These are phyloP conservation scores for Xylaria sp. DNA, from an alignment of 2,329 filamentous ascomycete genomes.

Conservation along the genomic window DNA sequence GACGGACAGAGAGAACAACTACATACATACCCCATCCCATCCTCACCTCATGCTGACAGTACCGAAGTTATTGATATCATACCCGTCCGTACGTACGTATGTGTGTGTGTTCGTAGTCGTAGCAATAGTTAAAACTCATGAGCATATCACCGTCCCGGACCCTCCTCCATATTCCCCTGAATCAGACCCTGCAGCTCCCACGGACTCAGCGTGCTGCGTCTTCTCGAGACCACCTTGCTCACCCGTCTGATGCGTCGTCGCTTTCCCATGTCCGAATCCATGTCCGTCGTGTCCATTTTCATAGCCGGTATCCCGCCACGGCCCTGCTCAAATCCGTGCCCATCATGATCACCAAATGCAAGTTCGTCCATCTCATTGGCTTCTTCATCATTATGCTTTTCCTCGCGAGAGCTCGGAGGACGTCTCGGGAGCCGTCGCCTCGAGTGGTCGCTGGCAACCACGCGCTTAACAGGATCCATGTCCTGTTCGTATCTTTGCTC, in stretches of 20 bases:
- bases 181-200: slow-evolving; percentile 68
- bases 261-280: slow-evolving; percentile 6
- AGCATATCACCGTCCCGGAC: slow-evolving; percentile 15
- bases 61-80: no score
- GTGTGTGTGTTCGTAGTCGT: no score
- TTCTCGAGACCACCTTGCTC: slow-evolving; percentile 54
- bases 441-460: neutral
- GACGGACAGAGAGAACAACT: no score
- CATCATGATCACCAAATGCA: neutral
- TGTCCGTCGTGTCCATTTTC: neutral
- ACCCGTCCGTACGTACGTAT: no score
- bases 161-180: slow-evolving; percentile 38
- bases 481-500: slow-evolving; percentile 20
- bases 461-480: slow-evolving; percentile 28
- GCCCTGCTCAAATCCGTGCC: neutral
- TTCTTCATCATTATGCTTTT: neutral
- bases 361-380: slow-evolving; percentile 9
- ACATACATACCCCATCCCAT: no score
- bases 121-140: no score
- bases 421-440: neutral
- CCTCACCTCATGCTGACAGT: no score
- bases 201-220: slow-evolving; percentile 69
- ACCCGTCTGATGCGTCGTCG: slow-evolving; percentile 40
- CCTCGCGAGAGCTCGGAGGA: neutral
- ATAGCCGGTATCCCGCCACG: neutral